These are phyloP conservation scores for Diaporthe vaccinii DNA, from an alignment of 2,329 filamentous ascomycete species.

Conservation along the genomic window DNA sequence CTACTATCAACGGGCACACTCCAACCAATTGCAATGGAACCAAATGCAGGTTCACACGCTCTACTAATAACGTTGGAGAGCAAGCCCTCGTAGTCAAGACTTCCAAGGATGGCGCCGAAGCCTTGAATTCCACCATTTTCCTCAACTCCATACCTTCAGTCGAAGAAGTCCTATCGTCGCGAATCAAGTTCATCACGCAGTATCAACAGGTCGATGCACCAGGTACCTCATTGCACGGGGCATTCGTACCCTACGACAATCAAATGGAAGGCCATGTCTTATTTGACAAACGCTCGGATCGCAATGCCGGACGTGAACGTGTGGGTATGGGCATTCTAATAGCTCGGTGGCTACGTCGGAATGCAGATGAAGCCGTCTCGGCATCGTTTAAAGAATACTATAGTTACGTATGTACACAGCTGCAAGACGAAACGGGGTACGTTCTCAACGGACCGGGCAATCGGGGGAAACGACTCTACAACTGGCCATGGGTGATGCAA, in stretches of 20 bases:
- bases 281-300: neutral
- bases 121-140: neutral
- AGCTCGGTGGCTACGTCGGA: neutral
- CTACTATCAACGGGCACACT: neutral
- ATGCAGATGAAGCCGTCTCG: neutral
- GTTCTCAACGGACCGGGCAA: neutral
- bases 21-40: neutral
- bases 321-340: neutral
- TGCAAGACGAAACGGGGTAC: neutral
- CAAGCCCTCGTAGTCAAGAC: neutral
- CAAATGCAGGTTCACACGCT: neutral
- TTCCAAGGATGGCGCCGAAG: neutral
- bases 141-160: neutral
- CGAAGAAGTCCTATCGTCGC: neutral
- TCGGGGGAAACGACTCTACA: neutral
- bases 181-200: neutral
- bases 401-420: neutral
- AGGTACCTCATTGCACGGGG: neutral
- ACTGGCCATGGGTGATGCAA: constrained; percentile 5
- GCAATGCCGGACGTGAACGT: neutral
- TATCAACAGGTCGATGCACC: neutral
- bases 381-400: neutral
- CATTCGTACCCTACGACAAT: neutral
- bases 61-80: neutral
- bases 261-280: neutral